phyloP scores from a whole-genome alignment of 345 rosid species.

The Boechera retrofracta region DNA sequence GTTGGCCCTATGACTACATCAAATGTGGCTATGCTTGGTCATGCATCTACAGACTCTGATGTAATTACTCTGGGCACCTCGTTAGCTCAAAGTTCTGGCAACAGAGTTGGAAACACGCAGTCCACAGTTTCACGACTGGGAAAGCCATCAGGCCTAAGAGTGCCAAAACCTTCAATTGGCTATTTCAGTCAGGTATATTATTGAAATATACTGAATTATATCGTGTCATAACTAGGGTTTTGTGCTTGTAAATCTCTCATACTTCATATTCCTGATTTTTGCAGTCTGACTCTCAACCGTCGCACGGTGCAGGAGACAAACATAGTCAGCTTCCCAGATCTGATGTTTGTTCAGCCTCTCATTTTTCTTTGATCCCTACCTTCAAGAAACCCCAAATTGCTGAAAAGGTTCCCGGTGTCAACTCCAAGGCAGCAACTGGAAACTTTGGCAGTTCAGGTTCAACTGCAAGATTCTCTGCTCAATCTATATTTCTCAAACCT shows the following conservation, averaged over 20 bases:
- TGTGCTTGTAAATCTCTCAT: constrained; percentile 28
- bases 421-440: constrained; percentile 38
- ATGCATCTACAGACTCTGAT: constrained; percentile 41
- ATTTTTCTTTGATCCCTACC: constrained; percentile 45
- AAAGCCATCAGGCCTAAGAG: constrained; percentile 86
- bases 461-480: constrained; percentile 39
- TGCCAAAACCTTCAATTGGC: constrained; percentile 89
- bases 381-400: constrained; percentile 46
- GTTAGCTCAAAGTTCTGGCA: constrained; percentile 46
- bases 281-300: constrained; percentile 68
- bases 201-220: constrained; percentile 3
- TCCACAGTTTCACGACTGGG: constrained; percentile 46
- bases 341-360: constrained; percentile 42
- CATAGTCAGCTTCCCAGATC: constrained; percentile 48
- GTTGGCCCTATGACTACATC: constrained; percentile 44
- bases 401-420: constrained; percentile 35
- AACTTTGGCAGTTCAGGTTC: constrained; percentile 30
- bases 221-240: constrained; percentile 7
- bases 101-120: constrained; percentile 41
- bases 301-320: constrained; percentile 47
- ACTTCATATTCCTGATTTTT: constrained; percentile 34
- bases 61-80: constrained; percentile 43
- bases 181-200: constrained; percentile 75
- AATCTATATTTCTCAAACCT: constrained; percentile 31
- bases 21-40: constrained; percentile 46